A percentile compares a stretch with the other conserved stretches of the same genome.
Evolutionary conservation across 2,329 filamentous ascomycete genomes (phyloP).

Genomic region (Fusarium duplospermum): DNA sequence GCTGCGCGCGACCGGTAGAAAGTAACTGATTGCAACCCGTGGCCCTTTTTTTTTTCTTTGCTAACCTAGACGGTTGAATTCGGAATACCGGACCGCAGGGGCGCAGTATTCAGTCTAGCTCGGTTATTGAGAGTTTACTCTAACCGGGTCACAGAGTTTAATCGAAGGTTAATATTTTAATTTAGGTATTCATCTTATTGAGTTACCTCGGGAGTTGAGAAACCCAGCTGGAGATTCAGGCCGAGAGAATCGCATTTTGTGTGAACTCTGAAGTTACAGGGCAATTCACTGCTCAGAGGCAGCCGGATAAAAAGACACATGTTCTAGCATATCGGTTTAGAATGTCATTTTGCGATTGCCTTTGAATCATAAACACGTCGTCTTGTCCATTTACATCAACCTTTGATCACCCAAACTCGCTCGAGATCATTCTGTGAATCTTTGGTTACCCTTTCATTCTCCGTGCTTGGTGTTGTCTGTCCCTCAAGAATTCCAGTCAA

Average conservation of each 20-base stretch:
- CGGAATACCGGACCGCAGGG: background rate
- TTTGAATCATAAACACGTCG: background rate
- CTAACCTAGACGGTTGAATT: background rate
- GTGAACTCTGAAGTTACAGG: background rate
- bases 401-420: background rate
- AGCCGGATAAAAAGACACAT: background rate
- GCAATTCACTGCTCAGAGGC: background rate
- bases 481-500: background rate
- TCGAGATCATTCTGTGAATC: background rate
- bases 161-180: background rate
- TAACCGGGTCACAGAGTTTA: background rate
- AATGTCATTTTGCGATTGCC: background rate
- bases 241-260: background rate
- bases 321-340: background rate
- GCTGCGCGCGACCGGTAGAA: background rate
- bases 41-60: background rate
- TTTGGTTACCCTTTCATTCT: background rate
- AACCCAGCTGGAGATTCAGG: background rate
- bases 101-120: background rate
- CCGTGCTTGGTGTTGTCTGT: background rate
- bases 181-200: background rate
- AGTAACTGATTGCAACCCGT: background rate
- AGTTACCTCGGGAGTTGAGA: background rate
- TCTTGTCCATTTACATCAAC: background rate
- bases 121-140: background rate